phyloP scores from a whole-genome alignment of 768 basidiomycete species.

The Clitopilus passeckerianus region DNA sequence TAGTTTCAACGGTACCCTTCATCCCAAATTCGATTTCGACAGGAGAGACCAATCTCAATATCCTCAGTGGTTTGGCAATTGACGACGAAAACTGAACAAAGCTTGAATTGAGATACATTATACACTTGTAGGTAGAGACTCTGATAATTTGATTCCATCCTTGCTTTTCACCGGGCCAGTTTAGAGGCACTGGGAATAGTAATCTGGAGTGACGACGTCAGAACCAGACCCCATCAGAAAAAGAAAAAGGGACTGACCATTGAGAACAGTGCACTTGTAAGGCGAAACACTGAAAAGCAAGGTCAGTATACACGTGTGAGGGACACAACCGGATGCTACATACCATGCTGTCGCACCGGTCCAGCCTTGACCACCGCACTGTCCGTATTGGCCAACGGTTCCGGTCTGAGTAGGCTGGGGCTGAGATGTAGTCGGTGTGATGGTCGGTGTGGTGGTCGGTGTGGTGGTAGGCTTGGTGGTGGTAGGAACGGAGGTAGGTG shows the following conservation, averaged over 20 bases:
- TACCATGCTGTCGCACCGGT: slow-evolving; percentile 34
- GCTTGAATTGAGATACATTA: neutral
- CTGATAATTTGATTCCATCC: neutral
- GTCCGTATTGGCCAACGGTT: slow-evolving; percentile 32
- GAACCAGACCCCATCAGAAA: slow-evolving; percentile 1
- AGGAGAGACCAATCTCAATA: no score
- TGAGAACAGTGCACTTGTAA: slow-evolving; percentile 28
- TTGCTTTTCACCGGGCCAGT: neutral
- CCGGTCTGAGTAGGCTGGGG: slow-evolving; percentile 14
- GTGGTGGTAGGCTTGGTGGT: slow-evolving; percentile 14
- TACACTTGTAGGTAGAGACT: neutral
- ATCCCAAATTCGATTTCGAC: no score
- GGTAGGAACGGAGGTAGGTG: slow-evolving; percentile 2
- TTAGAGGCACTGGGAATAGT: slow-evolving; percentile 34
- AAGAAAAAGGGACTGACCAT: slow-evolving; percentile 17
- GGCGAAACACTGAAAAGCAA: slow-evolving; percentile 23
- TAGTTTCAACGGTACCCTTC: no score
- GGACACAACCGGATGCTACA: slow-evolving; percentile 1
- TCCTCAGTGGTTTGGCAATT: no score
- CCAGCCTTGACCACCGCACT: slow-evolving; percentile 38
- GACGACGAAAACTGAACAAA: no score
- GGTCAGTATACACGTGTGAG: neutral
- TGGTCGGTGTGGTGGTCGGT: slow-evolving; percentile 11
- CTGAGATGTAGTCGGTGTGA: slow-evolving; percentile 12
- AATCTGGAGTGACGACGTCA: slow-evolving; percentile 11